Conservation (phyloP, 768 basidiomycete genomes). For the Rubroboletus satanas region DNA sequence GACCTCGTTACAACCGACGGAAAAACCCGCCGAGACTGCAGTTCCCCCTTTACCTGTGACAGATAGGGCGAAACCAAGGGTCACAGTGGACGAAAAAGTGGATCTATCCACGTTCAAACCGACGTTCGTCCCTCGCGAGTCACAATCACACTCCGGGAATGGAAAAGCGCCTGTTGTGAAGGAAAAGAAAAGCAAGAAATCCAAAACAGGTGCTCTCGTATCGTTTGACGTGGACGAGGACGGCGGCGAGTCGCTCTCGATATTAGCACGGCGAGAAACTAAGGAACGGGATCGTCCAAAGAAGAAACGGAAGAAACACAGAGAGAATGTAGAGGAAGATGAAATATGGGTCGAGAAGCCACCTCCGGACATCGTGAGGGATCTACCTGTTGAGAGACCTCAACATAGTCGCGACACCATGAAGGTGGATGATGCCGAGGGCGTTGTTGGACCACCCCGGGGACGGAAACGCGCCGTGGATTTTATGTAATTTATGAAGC, state of each 20-base stretch:
- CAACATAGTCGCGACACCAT: conserved; percentile 7
- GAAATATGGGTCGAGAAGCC: conserved; percentile 72
- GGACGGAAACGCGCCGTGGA: conserved; percentile 72
- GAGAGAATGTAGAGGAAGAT: conserved; percentile 41
- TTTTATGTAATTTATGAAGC: conserved; percentile 50
- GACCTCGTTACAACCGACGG: conserved; percentile 4
- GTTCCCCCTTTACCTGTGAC: neutral
- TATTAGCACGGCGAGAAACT: conserved; percentile 29
- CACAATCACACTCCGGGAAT: conserved; percentile 39
- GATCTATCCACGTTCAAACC: conserved; percentile 83
- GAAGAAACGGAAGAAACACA: conserved; percentile 41
- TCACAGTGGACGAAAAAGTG: conserved; percentile 24
- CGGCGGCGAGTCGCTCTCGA: conserved; percentile 36
- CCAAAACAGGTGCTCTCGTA: conserved; percentile 47
- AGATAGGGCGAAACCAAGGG: neutral
- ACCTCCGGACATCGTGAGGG: conserved; percentile 46
- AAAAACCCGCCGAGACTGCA: neutral
- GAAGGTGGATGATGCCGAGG: conserved; percentile 16
- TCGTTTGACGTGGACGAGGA: conserved; percentile 79
- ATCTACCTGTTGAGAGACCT: conserved; percentile 20
- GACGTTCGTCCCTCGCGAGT: conserved; percentile 64
- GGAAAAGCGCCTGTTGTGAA: conserved; percentile 43
- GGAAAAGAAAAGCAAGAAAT: conserved; percentile 47
- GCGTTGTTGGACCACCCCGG: conserved; percentile 23
- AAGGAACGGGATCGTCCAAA: conserved; percentile 37